These are phyloP conservation scores for Aspergillus ochraceus DNA, from an alignment of 2,329 filamentous ascomycete genomes.

Conservation along the genomic window DNA sequence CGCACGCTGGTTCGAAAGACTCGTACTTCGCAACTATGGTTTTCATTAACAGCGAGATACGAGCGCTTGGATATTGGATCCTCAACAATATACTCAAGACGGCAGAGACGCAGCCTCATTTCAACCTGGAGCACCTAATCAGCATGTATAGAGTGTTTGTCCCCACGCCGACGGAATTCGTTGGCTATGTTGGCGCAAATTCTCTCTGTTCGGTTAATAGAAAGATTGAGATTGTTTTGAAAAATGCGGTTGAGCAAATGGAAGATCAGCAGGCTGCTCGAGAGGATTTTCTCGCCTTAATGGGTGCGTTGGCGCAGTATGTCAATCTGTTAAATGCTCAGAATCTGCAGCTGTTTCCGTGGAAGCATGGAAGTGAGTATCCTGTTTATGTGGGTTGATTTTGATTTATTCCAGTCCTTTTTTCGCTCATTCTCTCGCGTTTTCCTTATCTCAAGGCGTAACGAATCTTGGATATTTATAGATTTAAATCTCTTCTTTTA, in stretches of 20 bases:
- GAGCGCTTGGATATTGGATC: constrained; percentile 12
- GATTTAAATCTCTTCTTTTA: too few relatives aligned
- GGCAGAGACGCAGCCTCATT: constrained; percentile 9
- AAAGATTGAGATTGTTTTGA: constrained; percentile 5
- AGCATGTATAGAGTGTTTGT: constrained; percentile 10
- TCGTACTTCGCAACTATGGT: constrained; percentile 16
- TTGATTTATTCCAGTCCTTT: not conserved
- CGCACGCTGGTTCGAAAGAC: constrained; percentile 9
- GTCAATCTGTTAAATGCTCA: constrained; percentile 17
- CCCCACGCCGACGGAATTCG: constrained; percentile 9
- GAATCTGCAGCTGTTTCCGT: constrained; percentile 16
- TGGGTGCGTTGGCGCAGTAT: constrained; percentile 14
- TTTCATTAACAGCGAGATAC: constrained; percentile 11
- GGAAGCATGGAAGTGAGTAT: constrained; percentile 10
- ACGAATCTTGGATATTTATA: too few relatives aligned
- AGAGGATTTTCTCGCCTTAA: constrained; percentile 14
- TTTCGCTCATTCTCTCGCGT: not conserved
- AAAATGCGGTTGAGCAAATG: constrained; percentile 2
- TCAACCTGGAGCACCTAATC: constrained; percentile 11
- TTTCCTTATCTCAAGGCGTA: not conserved
- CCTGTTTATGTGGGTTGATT: not conserved
- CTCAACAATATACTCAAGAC: constrained; percentile 14
- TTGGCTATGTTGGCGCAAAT: constrained; percentile 9
- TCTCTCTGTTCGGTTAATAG: constrained; percentile 3
- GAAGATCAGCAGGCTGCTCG: constrained; percentile 8